phyloP scores from a whole-genome alignment of 176 grass and related monocot genomes.

The Microstegium vimineum region DNA sequence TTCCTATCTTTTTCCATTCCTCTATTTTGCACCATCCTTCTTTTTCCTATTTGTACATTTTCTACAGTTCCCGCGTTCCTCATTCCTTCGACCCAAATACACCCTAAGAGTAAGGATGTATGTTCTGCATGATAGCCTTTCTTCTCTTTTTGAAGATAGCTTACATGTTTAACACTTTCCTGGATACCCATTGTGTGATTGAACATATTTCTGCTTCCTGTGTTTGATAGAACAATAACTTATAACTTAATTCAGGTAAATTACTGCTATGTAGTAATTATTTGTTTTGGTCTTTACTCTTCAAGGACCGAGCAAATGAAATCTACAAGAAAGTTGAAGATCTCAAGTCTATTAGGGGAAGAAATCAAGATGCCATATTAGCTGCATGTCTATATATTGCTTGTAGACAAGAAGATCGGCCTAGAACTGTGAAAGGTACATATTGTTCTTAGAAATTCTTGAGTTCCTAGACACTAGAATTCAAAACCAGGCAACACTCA shows the following conservation, averaged over 20 bases:
- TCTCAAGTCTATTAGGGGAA: constrained; percentile 75
- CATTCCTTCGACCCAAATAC: background rate
- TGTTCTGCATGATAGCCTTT: background rate
- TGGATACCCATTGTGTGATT: background rate
- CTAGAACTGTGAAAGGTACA: constrained; percentile 83
- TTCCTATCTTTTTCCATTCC: background rate
- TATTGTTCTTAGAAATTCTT: background rate
- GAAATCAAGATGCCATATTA: constrained; percentile 90
- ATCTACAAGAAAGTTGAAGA: constrained; percentile 95
- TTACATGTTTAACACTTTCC: background rate
- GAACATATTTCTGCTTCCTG: background rate
- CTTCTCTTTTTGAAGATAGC: background rate
- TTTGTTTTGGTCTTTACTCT: background rate
- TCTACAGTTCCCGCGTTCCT: background rate
- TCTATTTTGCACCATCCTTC: background rate
- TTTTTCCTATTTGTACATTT: background rate
- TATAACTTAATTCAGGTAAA: background rate
- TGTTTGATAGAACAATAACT: background rate
- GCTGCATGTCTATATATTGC: constrained; percentile 90
- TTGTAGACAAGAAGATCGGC: constrained; percentile 81
- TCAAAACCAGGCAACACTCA: background rate
- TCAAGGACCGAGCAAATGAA: constrained; percentile 87
- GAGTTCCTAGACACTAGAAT: background rate
- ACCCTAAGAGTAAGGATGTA: background rate
- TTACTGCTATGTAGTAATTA: constrained; percentile 12